Evolutionary conservation across 225 moss, liverwort and hornwort species (phyloP).

Genomic region (Lunularia cruciata): DNA sequence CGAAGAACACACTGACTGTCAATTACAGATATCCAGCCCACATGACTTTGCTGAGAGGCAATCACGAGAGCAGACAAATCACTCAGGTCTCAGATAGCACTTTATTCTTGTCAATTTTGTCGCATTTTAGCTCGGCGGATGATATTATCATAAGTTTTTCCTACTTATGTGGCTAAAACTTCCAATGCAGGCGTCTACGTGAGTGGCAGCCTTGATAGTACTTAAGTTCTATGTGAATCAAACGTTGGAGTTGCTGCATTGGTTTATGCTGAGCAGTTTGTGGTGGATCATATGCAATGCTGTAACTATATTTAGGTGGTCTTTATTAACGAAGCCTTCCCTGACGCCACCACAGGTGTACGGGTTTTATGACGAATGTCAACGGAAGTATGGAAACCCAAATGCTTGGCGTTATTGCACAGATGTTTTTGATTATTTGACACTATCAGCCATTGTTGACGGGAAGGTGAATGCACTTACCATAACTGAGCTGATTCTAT

Average conservation of each 20-base stretch:
- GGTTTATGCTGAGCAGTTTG: too few relatives aligned
- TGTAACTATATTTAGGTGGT: too few relatives aligned
- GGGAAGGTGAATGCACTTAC: slow-evolving; percentile 63
- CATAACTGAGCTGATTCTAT: too few relatives aligned
- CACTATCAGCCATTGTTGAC: slow-evolving; percentile 97
- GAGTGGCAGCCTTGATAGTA: too few relatives aligned
- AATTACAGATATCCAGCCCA: slow-evolving; percentile 80
- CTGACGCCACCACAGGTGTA: slow-evolving; percentile 61
- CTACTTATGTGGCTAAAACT: too few relatives aligned
- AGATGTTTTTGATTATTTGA: slow-evolving; percentile 99
- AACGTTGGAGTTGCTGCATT: too few relatives aligned
- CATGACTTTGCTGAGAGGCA: slow-evolving; percentile 98
- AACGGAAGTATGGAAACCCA: slow-evolving; percentile 97
- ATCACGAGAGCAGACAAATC: slow-evolving; percentile 99
- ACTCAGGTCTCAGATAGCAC: slow-evolving; percentile 66
- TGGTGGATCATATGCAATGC: too few relatives aligned
- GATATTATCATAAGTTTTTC: too few relatives aligned
- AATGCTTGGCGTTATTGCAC: slow-evolving; percentile 99
- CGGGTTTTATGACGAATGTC: slow-evolving; percentile 99
- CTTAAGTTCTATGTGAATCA: too few relatives aligned
- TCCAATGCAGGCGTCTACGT: too few relatives aligned
- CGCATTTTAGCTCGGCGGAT: too few relatives aligned
- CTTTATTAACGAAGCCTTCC: too few relatives aligned
- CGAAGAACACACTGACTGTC: background rate
- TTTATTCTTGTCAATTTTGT: background rate